phyloP scores from a whole-genome alignment of 192 early-diverging fungal genomes.

The Irineochytrium annulatum region DNA sequence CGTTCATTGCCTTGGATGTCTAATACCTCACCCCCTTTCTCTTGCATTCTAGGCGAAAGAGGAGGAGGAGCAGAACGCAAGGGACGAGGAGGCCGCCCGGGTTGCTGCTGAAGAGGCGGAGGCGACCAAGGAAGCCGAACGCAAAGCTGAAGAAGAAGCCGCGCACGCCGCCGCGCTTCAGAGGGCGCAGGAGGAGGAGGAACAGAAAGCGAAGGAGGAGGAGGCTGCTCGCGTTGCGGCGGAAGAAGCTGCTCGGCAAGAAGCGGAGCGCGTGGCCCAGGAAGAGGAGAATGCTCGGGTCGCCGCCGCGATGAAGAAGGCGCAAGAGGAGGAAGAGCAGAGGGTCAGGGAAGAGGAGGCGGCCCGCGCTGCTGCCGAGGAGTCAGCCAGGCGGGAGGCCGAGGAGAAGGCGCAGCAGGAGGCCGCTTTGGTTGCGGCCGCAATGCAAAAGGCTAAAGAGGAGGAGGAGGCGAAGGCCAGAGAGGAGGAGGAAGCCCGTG shows the following conservation, averaged over 20 bases:
- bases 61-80: no score
- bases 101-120: not conserved
- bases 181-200: not conserved
- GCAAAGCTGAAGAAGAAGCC: not conserved
- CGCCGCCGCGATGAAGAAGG: not conserved
- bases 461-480: not conserved
- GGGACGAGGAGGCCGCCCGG: not conserved
- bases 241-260: not conserved
- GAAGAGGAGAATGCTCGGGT: not conserved
- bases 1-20: no score
- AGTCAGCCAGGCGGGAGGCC: not conserved
- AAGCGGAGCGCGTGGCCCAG: not conserved
- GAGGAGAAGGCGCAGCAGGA: not conserved
- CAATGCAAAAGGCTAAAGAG: conserved; percentile 6
- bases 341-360: not conserved
- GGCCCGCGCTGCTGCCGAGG: conserved; percentile 3
- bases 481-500: conserved; percentile 1
- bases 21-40: no score
- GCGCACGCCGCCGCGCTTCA: not conserved
- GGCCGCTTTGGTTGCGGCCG: not conserved
- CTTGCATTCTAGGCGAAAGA: no score
- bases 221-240: not conserved
- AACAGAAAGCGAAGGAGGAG: not conserved
- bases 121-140: not conserved
- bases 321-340: not conserved